Evolutionary conservation across 495 filamentous ascomycete genomes (phyloP), one percentile per base, ranked within the genome.

Genomic region (Penicillium pulvis): DNA sequence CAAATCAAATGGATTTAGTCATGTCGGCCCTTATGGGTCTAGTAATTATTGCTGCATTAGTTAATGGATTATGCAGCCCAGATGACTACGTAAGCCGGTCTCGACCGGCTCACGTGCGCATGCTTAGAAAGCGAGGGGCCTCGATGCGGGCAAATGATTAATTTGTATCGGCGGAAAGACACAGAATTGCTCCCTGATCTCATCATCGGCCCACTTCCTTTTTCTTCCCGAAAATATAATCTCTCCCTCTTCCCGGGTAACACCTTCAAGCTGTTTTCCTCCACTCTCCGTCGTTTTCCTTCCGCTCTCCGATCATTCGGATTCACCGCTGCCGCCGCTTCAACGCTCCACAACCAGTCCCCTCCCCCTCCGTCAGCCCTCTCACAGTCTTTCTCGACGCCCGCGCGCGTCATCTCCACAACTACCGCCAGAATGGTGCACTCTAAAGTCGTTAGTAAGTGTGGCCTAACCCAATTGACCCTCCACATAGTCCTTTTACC

Each of bases 221-320:
- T 36, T 56, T 60, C 66, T 66, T 64, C 61, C 51, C 56, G 56
- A 53, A 69, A 56, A 69, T 64, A 52, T 36, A 41, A 42, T 20
- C 33, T 33, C n/a, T 51, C 42, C 51, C 53, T 59, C 54, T 33
- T 56, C 41, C 50, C 24, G 17, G 59, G 12, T 46, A 57, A 58
- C 19, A 63, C 64, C 70, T 63, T 71, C 91, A 96, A 89, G 75
- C 84, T 95, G 92, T 97, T 94, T 85, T 90, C 91, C 78, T 90
- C 83, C 62, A 77, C 83, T 42, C 83, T 90, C 77, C 82, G 85
- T 74, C 86, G 88, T 71, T 75, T 83, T 68, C 71, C 82, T 69
- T 73, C 85, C 73, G 72, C 79, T 74, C 78, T 90, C 73, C 75
- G 86, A 67, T 84, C 85, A 69, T 36, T 87, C 74, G 69, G 79